Evolutionary conservation across 768 basidiomycete species (phyloP).

Genomic region (Tulasnella sp.): DNA sequence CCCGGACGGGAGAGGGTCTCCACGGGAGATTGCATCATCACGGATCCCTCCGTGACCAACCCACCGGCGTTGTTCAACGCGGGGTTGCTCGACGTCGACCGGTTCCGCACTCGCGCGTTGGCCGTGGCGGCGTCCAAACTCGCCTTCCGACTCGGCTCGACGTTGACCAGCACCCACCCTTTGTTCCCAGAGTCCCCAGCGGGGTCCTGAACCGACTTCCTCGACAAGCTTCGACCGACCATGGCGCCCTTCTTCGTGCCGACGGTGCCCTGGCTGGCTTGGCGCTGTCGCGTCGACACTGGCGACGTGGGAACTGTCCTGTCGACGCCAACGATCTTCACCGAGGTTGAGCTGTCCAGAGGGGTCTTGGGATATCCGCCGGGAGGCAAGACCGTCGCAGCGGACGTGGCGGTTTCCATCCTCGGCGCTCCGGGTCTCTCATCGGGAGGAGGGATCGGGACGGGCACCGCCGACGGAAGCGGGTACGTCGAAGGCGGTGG

Average conservation of each 20-base stretch:
- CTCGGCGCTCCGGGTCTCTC: not conserved
- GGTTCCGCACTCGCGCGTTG: not conserved
- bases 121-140: not conserved
- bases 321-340: not conserved
- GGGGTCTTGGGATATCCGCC: constrained; percentile 23
- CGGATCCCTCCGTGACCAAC: not conserved
- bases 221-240: not conserved
- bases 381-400: constrained; percentile 16
- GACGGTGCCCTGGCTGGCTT: not conserved
- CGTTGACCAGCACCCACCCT: constrained; percentile 27
- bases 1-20: not conserved
- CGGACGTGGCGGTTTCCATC: not conserved
- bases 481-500: not conserved
- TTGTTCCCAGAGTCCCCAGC: not conserved
- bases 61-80: not conserved
- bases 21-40: not conserved
- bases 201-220: not conserved
- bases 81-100: not conserved
- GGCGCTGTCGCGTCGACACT: not conserved
- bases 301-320: not conserved
- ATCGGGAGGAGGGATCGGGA: not conserved
- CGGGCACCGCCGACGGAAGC: not conserved
- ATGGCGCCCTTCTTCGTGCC: not conserved
- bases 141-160: constrained; percentile 12
- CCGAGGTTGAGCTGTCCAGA: not conserved